Percentiles rank a stretch among this genome's conserved stretches.
These are phyloP conservation scores for Suillus paluster DNA, from an alignment of 768 basidiomycete genomes.

Conservation along the genomic window DNA sequence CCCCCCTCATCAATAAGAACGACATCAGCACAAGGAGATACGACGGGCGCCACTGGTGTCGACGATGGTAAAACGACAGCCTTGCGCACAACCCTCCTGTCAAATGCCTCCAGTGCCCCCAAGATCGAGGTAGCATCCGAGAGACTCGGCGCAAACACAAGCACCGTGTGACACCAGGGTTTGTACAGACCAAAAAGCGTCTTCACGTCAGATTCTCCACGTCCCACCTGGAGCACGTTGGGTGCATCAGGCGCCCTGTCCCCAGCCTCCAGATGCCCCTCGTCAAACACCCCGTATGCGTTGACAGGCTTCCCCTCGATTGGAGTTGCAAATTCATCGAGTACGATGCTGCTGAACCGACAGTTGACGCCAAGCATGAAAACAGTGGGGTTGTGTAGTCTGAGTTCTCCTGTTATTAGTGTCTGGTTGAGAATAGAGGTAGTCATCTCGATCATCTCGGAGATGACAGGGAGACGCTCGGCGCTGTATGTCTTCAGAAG, in stretches of 20 bases:
- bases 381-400: slow-evolving; percentile 26
- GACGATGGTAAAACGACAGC: slow-evolving; percentile 2
- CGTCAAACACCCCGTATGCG: too few relatives aligned
- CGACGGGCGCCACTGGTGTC: background rate
- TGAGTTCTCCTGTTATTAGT: too few relatives aligned
- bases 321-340: slow-evolving; percentile 36
- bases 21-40: slow-evolving; percentile 5
- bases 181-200: slow-evolving; percentile 17
- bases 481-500: too few relatives aligned
- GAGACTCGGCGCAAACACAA: background rate
- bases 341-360: slow-evolving; percentile 51
- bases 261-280: slow-evolving; percentile 13
- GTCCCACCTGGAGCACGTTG: background rate
- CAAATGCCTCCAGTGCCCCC: too few relatives aligned
- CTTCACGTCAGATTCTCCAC: background rate
- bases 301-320: too few relatives aligned
- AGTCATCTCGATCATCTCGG: slow-evolving; percentile 41
- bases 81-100: background rate
- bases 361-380: slow-evolving; percentile 58
- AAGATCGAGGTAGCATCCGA: too few relatives aligned
- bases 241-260: slow-evolving; percentile 23
- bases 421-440: slow-evolving; percentile 21
- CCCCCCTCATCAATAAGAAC: slow-evolving; percentile 10
- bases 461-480: too few relatives aligned
- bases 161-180: too few relatives aligned